Base-by-base conservation (phyloP, 208 protist species). In the Trypanosoma cruzi region DNA sequence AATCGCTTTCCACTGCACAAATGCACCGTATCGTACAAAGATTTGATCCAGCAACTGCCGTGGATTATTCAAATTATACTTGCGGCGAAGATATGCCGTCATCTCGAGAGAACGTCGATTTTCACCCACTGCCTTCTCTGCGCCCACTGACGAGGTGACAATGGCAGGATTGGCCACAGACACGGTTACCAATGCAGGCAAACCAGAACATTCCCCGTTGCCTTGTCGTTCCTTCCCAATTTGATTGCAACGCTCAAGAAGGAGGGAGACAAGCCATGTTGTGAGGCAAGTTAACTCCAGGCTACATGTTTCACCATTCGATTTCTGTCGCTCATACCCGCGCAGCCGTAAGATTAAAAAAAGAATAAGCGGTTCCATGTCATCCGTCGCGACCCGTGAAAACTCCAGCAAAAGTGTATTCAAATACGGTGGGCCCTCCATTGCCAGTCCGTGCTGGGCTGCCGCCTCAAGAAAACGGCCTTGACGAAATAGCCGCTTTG, bases 381-480 rank as follows among this genome's bases (percentile, higher is more conserved):
- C 34, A 46, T 59, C 14, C 22, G 42, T 26, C 31, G 57, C 71
- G 1, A 58, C 60, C 0, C 61, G 56, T 46, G 34, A 60, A 60
- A 82, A 78, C 37, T 68, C 46, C 16, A 64, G 36, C 10, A 82
- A 20, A 1, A 75, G 58, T 5, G 68, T 55, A 16, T 76, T 67
- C 5, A 81, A 55, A 26, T 66, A 69, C 18, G 56, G 66, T 58
- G 56, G 37, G 0, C 42, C 60, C 36, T 46, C 29, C 42, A 36
- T 53, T 31, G 48, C 69, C 62, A 60, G 40, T 26, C 63, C 77
- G 54, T 74, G 52, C 57, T 79, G 72, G 8, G 58, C 77, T 5
- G 77, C 77, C 5, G 77, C 59, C 60, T 82, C 77, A 18, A 82
- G 32, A 57, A 57, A 57, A 4, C 77, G 66, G 13, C 64, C 37